Percentiles rank a stretch among this genome's conserved stretches.
phyloP scores from a whole-genome alignment of 805 yeast genomes.

The Candida michaelii region DNA sequence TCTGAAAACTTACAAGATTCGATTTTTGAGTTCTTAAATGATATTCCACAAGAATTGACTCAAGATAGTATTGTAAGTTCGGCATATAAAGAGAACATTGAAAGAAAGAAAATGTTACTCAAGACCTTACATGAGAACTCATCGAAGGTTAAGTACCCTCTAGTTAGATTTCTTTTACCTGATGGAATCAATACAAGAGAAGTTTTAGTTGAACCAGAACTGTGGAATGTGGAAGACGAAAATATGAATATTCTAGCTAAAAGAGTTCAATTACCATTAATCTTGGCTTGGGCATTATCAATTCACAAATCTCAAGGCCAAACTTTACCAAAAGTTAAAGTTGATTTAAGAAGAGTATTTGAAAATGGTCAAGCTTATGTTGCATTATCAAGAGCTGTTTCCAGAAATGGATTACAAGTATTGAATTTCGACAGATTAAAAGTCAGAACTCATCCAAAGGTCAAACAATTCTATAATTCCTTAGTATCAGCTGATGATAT shows the following conservation, averaged over 20 bases:
- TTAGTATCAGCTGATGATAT: conserved; percentile 36
- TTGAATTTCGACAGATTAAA: conserved; percentile 62
- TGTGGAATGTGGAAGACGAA: conserved; percentile 79
- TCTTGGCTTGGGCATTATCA: conserved; percentile 95
- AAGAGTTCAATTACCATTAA: conserved; percentile 79
- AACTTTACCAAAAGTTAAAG: conserved; percentile 79
- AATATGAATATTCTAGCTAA: conserved; percentile 64
- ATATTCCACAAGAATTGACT: conserved; percentile 2
- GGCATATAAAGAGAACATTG: conserved; percentile 31
- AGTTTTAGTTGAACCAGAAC: conserved; percentile 79
- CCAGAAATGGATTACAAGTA: conserved; percentile 80
- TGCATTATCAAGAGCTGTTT: conserved; percentile 87
- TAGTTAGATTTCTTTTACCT: conserved; percentile 71
- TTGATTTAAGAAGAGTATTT: conserved; percentile 73
- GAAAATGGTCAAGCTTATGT: conserved; percentile 97
- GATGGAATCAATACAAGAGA: conserved; percentile 68
- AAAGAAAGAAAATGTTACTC: conserved; percentile 49
- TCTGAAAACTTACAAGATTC: conserved; percentile 36
- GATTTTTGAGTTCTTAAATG: conserved; percentile 49
- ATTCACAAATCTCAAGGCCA: conserved; percentile 98
- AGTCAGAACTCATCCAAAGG: conserved; percentile 71
- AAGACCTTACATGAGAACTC: conserved; percentile 44
- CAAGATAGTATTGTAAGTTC: background rate
- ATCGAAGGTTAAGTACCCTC: conserved; percentile 56
- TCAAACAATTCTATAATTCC: conserved; percentile 63